Percentiles rank a stretch among this genome's conserved stretches.
Evolutionary conservation across 2,329 filamentous ascomycete species (phyloP).

Genomic region (Colletotrichum orbiculare): DNA sequence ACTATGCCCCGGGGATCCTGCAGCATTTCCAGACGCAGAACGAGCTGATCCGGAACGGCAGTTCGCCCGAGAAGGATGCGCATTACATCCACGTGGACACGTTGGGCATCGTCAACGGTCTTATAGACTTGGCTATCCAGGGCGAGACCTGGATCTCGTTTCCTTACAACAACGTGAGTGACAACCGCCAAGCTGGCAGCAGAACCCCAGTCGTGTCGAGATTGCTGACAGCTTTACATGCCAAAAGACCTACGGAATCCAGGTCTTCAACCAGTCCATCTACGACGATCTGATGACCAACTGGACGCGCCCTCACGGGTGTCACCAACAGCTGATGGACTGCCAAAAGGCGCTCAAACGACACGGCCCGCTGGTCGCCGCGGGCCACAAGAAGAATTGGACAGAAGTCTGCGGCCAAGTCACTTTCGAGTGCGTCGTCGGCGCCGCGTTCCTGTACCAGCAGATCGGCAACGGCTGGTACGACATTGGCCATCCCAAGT

Average conservation of each 20-base stretch:
- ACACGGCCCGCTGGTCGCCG: constrained; percentile 38
- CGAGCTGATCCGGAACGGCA: constrained; percentile 59
- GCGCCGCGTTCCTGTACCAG: constrained; percentile 23
- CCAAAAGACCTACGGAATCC: constrained; percentile 66
- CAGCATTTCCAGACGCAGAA: constrained; percentile 71
- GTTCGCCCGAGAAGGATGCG: constrained; percentile 58
- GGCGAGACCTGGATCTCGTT: constrained; percentile 66
- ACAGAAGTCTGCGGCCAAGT: constrained; percentile 26
- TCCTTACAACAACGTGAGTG: constrained; percentile 66
- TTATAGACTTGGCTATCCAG: constrained; percentile 73
- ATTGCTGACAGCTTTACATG: not conserved
- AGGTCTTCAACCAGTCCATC: constrained; percentile 57
- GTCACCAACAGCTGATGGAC: constrained; percentile 60
- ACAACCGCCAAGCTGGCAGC: accelerated
- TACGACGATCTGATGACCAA: constrained; percentile 47
- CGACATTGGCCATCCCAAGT: constrained; percentile 38
- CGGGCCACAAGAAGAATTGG: constrained; percentile 39
- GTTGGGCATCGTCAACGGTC: constrained; percentile 77
- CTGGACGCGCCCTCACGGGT: constrained; percentile 56
- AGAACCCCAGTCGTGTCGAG: not conserved
- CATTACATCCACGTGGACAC: constrained; percentile 66
- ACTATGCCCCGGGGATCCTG: constrained; percentile 66
- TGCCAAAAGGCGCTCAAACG: constrained; percentile 58
- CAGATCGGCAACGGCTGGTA: constrained; percentile 36
- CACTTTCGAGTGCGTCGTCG: constrained; percentile 41